phyloP scores from a whole-genome alignment of 176 grass and related monocot genomes.

The Sorghum bicolor region DNA sequence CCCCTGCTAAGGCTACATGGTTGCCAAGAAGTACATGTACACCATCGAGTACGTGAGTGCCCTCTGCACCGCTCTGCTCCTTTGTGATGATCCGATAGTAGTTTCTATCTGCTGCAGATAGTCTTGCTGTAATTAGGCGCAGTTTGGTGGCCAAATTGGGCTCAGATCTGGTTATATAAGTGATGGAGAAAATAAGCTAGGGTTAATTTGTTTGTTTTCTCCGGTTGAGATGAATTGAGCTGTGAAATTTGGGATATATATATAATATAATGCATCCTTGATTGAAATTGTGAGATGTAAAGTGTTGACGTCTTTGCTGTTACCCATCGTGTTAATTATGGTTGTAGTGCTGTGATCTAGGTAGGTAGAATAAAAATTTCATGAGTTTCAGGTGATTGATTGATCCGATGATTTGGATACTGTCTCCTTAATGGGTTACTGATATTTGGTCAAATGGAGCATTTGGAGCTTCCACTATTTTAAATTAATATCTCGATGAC shows the following conservation, averaged over 20 bases:
- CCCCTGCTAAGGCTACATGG: conserved; percentile 84
- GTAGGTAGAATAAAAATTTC: not conserved
- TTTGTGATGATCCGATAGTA: too few species aligned
- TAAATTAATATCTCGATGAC: too few species aligned
- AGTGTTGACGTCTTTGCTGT: not conserved
- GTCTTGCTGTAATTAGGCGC: too few species aligned
- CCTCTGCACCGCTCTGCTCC: too few species aligned
- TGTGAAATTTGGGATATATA: not conserved
- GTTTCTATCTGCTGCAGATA: not conserved
- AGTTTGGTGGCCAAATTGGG: too few species aligned
- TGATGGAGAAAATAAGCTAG: too few species aligned
- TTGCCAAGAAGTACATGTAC: conserved; percentile 99
- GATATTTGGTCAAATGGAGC: too few species aligned
- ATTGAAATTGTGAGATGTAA: too few species aligned
- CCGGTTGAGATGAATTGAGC: not conserved
- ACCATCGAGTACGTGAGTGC: conserved; percentile 88
- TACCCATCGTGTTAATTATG: not conserved
- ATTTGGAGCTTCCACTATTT: too few species aligned
- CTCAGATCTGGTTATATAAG: too few species aligned
- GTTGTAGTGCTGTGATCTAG: not conserved
- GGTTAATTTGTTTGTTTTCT: not conserved
- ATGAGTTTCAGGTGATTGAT: not conserved
- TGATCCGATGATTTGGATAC: not conserved
- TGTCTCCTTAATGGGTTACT: too few species aligned
- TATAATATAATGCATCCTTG: not conserved